Base-by-base conservation (phyloP, 139 green algal genomes). In the Chlorella sp. region DNA sequence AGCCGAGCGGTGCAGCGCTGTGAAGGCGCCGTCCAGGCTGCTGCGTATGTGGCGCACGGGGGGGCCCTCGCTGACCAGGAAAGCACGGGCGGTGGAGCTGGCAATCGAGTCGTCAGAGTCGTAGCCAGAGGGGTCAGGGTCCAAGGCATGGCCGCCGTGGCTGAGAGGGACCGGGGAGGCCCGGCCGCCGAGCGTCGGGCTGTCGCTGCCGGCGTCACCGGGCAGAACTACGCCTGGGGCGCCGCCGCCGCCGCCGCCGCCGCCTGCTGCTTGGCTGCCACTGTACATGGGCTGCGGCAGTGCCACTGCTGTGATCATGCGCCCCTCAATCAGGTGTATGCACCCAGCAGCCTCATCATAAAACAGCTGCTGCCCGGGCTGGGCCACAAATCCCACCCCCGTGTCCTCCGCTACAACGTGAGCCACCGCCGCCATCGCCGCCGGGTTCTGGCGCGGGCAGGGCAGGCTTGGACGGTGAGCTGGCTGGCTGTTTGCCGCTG, bases 291-390 rank as follows among this genome's bases (percentile, higher is more conserved):
- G 81, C 53, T 19, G 81, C 57, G 81, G 81, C 48, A 91, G 66
- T 16, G 40, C 64, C 34, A 90, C 71, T 2, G 77, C 48, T 3
- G 76, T 87, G 39, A 92, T 86, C 85, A 91, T 90, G 73, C 85
- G 73, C 24, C 89, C 89, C 42, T 91, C 85, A 68, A 92, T 81
- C 19, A 87, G 34, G 89, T 92, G 89, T 14, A 92, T 82, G 81
- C 76, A 90, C 3, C 28, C 76, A 7, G 89, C 89, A 2, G 60
- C 83, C 66, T 90, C 89, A 28, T 91, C 89, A 15, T 78, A 89
- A 24, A 91, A 89, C 42, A 91, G 40, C 81, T 87, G 88, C 85
- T 91, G 85, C 22, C 66, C 78, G 3, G 71, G 71, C 36, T 89
- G 83, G 16, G 89, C 77, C 40, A 89, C 7, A 18, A 85, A 91